Conservation (phyloP, 495 filamentous ascomycete genomes). For the Annulohypoxylon moriforme region DNA sequence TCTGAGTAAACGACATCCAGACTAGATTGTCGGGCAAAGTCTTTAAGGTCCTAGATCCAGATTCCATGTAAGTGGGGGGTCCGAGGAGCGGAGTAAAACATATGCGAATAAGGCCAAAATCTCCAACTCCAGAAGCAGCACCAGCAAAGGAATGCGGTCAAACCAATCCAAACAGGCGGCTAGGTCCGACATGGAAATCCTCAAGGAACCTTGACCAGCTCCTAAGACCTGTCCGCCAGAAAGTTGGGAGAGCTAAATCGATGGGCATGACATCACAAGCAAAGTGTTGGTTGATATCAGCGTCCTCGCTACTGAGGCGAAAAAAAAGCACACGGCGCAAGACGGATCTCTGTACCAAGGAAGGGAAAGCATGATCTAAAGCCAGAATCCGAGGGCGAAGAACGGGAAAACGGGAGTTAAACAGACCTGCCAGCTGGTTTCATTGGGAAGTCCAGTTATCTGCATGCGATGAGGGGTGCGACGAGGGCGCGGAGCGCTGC, state of each 20-base stretch:
- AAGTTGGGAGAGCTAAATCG: slow-evolving; percentile 42
- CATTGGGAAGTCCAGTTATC: slow-evolving; percentile 93
- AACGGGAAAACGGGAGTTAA: slow-evolving; percentile 67
- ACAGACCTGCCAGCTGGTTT: slow-evolving; percentile 99
- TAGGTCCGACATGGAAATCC: slow-evolving; percentile 42
- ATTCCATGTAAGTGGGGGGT: slow-evolving; percentile 66
- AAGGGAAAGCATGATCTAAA: slow-evolving; percentile 50
- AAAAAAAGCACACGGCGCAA: slow-evolving; percentile 42
- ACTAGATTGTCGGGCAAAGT: slow-evolving; percentile 96
- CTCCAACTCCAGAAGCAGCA: slow-evolving; percentile 55
- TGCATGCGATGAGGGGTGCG: slow-evolving; percentile 97
- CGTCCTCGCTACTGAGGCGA: slow-evolving; percentile 43
- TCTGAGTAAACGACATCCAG: slow-evolving; percentile 99
- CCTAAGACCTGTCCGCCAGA: slow-evolving; percentile 47
- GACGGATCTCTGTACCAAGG: slow-evolving; percentile 49
- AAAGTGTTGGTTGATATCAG: slow-evolving; percentile 34
- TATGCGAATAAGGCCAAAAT: slow-evolving; percentile 59
- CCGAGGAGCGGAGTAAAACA: slow-evolving; percentile 53
- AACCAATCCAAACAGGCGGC: slow-evolving; percentile 50
- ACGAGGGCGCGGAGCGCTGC: slow-evolving; percentile 87
- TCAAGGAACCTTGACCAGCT: slow-evolving; percentile 47
- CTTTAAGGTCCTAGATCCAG: slow-evolving; percentile 95
- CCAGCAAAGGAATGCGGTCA: slow-evolving; percentile 52
- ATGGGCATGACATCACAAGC: slow-evolving; percentile 43
- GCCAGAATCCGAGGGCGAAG: slow-evolving; percentile 61